Base-by-base conservation (phyloP, 768 basidiomycete genomes). In the Wakefieldia striispora region DNA sequence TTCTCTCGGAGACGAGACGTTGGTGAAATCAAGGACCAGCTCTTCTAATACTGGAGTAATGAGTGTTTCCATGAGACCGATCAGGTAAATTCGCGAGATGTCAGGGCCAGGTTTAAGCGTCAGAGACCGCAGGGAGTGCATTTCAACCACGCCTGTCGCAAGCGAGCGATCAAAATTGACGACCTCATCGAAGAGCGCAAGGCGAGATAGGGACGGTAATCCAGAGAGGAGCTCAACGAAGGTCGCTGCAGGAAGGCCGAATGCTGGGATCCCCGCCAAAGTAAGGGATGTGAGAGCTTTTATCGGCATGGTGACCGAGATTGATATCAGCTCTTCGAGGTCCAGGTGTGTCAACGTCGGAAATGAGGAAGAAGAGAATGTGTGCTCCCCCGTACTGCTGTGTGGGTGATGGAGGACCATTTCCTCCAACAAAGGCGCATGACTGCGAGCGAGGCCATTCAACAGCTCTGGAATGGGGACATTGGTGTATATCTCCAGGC, bases 1-100 rank as follows among this genome's bases (percentile, higher is more conserved):
- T 33, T 66, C 66, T 39, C 67, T 61, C 1, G 56, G 23, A 12
- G 67, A 59, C 13, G 62, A 51, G 16, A 66, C 21, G 17, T 54
- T 44, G 38, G 53, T 52, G 46, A 66, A 68, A 46, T 66, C 60
- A 20, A 66, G 55, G 26, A 54, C 29, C 19, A 69, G 47, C 6
- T 67, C 56, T 17, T 61, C 50, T 16, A 66, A 34, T 19, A 45
- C 50, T n/a, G 67, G 67, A 11, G 64, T 54, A 29, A 55, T 23
- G 14, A 69, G 17, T 24, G 41, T 56, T 43, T 59, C 55, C 38
- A 68, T 43, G 40, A 65, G 46, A 5, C 59, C 49, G 4, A 59
- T 63, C 29, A 67, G 47, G 37, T 68, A 66, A 11, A 43, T 31
- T 31, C 64, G 65, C 9, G 67, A 68, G 20, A 67, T 54, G 29